Evolutionary conservation across 768 basidiomycete genomes (phyloP), one percentile per base, ranked within the genome.

Genomic region (Lactarius evosmus): DNA sequence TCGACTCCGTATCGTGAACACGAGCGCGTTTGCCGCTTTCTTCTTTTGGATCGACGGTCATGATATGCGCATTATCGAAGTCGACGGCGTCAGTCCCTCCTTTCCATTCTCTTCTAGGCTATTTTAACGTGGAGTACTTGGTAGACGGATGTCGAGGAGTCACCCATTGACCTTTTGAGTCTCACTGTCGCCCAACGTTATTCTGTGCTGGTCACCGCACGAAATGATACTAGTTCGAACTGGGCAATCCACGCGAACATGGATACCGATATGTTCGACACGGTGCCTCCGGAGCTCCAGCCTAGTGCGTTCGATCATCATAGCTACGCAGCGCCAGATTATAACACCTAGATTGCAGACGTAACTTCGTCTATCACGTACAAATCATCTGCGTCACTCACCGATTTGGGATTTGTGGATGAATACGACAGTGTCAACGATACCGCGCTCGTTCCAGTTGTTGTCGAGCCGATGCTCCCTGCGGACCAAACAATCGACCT

Each of bases 211-310:
- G 92, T 99, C 58, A 88, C 88, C 12, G 95, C 96, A 11, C 85
- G 89, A 54, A 95, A 95, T 74, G 91, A 94, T 67, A 89, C 82
- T 2, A 69, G 58, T 32, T 78, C 83, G 25, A 97, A 99, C 78
- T 98, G 87, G 87, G 85, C 84, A 56, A 85, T 99, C 63, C 91
- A 94, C 71, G 89, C 90, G 6, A 91, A 95, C 78, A 92, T 98
- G 84, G 92, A 95, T 72, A 83, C 83, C 0, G 78, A 77, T 66
- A 96, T 95, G 94, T 98, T 97, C 74, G 96, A 98, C 73, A 78
- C 58, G 0, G 77, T 95, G 16, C 93, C 96, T 0, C 77, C 80
- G 29, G 75, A 79, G 12, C 80, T 98, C 29, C 83, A 88, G 67
- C 82, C 90, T 0, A 97, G 91, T 91, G 63, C 49, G 87, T 77